Evolutionary conservation across 164 flowering plant species (phyloP), one percentile per base, ranked within the genome.

Genomic region (Vitis amurensis): DNA sequence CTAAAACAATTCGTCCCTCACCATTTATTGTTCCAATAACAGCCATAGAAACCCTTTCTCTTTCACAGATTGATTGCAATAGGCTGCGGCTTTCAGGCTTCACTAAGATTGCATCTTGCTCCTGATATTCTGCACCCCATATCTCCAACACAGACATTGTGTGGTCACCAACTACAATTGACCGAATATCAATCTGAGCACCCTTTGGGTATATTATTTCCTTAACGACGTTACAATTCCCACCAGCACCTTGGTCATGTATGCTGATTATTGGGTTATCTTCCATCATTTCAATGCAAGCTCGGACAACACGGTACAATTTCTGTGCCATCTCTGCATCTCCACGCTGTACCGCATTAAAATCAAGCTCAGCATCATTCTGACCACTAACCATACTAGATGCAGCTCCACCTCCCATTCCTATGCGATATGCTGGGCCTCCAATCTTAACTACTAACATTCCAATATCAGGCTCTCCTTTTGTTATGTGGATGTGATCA

Each of bases 281-380:
- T 78, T 92, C 92, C 64, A 92, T 92, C 97, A 91, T 91, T 64
- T 92, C 98, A 49, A 92, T 67, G 75, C 98, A 94, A 4, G 97
- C 87, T 73, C 97, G 97, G 48, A 94, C 92, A 59, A 88, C 95
- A 65, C 97, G 94, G 58, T 94, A 92, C 72, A 94, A 69, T 71
- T 94, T 94, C 78, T 94, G 98, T 23, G 98, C 91, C 98, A 94
- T 94, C 80, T 94, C 97, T 49, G 95, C 95, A 88, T 94, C 98
- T 61, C 98, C 97, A 69, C 97, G 88, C 68, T 94, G 98, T 60
- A 94, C 98, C 51, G 95, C 98, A 80, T 94, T 94, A 68, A 94
- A 94, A 73, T 94, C 98, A 59, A 94, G 88, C 73, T 94, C 97
- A 3, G 95, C 97, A 80, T 89, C 95, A 77, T 92, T 94, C 74